Conservation (phyloP, 768 basidiomycete genomes). For the Boletellus ananiceps region DNA sequence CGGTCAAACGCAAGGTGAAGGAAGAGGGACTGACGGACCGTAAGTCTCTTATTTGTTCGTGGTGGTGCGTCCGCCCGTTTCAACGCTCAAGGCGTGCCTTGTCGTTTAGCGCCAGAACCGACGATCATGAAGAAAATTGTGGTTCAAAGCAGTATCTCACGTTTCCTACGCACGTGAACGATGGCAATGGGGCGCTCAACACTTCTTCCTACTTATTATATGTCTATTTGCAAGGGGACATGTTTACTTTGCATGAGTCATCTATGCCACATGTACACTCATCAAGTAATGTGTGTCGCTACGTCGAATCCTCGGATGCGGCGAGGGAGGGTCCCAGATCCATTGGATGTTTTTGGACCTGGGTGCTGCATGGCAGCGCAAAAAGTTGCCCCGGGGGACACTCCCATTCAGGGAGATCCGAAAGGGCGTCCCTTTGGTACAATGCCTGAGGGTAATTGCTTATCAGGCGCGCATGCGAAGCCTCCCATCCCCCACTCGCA, state of each 20-base stretch:
- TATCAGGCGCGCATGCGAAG: too few relatives aligned
- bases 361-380: too few relatives aligned
- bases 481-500: too few relatives aligned
- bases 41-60: conserved; percentile 38
- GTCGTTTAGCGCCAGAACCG: conserved; percentile 60
- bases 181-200: neutral
- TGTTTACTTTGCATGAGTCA: neutral
- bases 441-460: too few relatives aligned
- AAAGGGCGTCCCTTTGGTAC: too few relatives aligned
- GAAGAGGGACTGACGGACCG: conserved; percentile 82
- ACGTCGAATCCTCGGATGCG: too few relatives aligned
- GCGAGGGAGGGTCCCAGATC: too few relatives aligned
- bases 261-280: neutral
- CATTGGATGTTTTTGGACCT: too few relatives aligned
- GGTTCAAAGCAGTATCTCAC: conserved; percentile 68
- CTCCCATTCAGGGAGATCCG: too few relatives aligned
- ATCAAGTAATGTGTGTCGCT: too few relatives aligned
- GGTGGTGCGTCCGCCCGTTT: neutral
- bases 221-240: neutral
- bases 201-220: conserved; percentile 1
- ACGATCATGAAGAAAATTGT: conserved; percentile 91
- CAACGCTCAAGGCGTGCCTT: conserved; percentile 2
- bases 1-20: conserved; percentile 86
- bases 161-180: conserved; percentile 54
- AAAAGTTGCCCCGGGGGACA: too few relatives aligned